Percentiles rank a stretch among this genome's conserved stretches.
These are phyloP conservation scores for Diplodia seriata DNA, from an alignment of 2,329 filamentous ascomycete species.

Conservation along the genomic window DNA sequence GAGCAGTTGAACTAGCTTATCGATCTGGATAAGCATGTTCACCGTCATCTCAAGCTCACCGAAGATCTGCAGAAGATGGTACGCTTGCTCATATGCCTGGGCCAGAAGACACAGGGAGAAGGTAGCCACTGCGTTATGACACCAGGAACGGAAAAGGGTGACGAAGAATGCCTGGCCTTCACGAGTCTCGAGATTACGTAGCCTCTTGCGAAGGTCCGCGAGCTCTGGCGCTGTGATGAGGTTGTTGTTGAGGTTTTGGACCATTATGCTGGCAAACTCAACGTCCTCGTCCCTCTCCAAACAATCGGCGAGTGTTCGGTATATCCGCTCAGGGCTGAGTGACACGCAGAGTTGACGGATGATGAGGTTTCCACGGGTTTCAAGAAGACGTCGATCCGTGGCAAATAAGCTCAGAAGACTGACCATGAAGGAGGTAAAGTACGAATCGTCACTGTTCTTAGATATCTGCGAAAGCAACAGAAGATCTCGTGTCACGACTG, in stretches of 20 bases:
- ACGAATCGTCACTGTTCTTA: slow-evolving; percentile 93
- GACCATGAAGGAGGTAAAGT: slow-evolving; percentile 98
- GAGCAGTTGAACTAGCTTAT: slow-evolving; percentile 94
- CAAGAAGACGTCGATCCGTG: slow-evolving; percentile 87
- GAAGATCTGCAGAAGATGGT: slow-evolving; percentile 94
- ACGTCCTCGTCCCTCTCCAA: slow-evolving; percentile 98
- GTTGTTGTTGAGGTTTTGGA: slow-evolving; percentile 98
- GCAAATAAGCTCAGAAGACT: slow-evolving; percentile 94
- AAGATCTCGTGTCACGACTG: slow-evolving; percentile 92
- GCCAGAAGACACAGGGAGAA: slow-evolving; percentile 95
- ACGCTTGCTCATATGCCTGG: slow-evolving; percentile 97
- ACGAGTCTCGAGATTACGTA: slow-evolving; percentile 87
- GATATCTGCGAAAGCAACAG: slow-evolving; percentile 96
- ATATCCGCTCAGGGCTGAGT: slow-evolving; percentile 92
- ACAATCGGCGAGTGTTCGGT: slow-evolving; percentile 92
- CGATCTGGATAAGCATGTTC: slow-evolving; percentile 97
- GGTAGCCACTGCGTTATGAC: slow-evolving; percentile 96
- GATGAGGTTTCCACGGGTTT: slow-evolving; percentile 93
- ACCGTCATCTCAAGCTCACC: slow-evolving; percentile 98
- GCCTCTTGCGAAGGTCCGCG: slow-evolving; percentile 84
- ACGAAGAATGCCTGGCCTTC: slow-evolving; percentile 97
- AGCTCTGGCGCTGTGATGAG: slow-evolving; percentile 96
- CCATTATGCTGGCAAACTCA: slow-evolving; percentile 99
- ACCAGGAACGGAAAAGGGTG: slow-evolving; percentile 94
- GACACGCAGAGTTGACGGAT: slow-evolving; percentile 94